Evolutionary conservation across 2,329 filamentous ascomycete species (phyloP), one percentile per base, ranked within the genome.

Genomic region (Claviceps fusiformis): DNA sequence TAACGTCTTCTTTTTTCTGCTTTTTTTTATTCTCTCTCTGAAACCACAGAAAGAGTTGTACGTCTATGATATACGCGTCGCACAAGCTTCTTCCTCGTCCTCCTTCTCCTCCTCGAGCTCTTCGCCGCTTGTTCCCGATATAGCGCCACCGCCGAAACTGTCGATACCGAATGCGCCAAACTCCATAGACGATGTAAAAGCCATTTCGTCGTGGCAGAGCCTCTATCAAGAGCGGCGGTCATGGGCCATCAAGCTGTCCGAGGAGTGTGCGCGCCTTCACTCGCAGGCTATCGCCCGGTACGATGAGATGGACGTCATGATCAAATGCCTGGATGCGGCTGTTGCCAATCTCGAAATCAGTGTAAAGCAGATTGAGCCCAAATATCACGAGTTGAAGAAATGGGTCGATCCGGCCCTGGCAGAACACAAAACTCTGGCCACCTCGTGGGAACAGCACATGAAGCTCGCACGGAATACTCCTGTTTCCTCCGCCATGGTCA

Each of bases 121-220:
- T 7, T 69, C 73, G 19, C 70, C 70, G 19, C 67, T 75, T 54
- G 67, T 75, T 58, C 70, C 72, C 63, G 76, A 82, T 55, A 63
- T 75, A 58, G 73, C 78, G 49, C 64, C 74, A 39, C 80, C 78
- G 41, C 75, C 73, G 57, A 77, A 72, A 61, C 86, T 70, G 75
- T 74, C 76, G 54, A 70, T 80, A 47, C 81, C 85, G 59, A 75
- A 76, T 56, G 83, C 89, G 35, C 93, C 93, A n/a, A 90, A 95
- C 68, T 86, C 83, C 46, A 86, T 95, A 61, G 77, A 85, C 47
- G 83, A 91, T 64, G 84, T 89, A 58, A 88, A 86, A 58, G 85
- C 90, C 59, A 76, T 96, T 55, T 78, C 85, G 63, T 85, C 90
- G 80, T 98, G 93, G 92, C 87, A 89, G 67, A 81, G 84, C 48